Evolutionary conservation across 371 early-diverging fungal species (phyloP).

Genomic region (Amoeboaphelidium protococcarum): DNA sequence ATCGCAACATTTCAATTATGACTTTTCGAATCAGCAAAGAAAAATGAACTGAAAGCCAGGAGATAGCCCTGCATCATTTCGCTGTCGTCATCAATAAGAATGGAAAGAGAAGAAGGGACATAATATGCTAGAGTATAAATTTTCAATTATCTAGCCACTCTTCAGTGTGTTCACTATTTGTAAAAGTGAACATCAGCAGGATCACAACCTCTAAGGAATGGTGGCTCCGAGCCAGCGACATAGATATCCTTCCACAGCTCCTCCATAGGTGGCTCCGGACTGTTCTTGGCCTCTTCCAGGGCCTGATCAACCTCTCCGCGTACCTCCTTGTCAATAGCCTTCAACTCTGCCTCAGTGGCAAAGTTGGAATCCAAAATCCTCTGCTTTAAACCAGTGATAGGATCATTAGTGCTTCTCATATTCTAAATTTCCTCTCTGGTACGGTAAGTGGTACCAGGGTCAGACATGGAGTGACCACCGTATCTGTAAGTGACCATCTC

Average conservation of each 20-base stretch:
- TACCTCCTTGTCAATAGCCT: constrained; percentile 73
- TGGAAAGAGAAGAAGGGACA: too few relatives aligned
- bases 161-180: too few relatives aligned
- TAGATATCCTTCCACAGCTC: constrained; percentile 66
- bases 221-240: constrained; percentile 7
- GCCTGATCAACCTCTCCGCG: constrained; percentile 60
- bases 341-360: constrained; percentile 60
- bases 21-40: too few relatives aligned
- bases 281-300: constrained; percentile 51
- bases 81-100: too few relatives aligned
- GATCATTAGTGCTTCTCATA: constrained; percentile 77
- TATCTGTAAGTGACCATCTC: constrained; percentile 95
- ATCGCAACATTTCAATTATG: too few relatives aligned
- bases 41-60: too few relatives aligned
- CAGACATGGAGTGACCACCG: constrained; percentile 99
- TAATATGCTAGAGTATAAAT: too few relatives aligned
- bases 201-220: constrained; percentile 1
- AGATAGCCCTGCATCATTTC: too few relatives aligned
- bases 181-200: constrained; percentile 1
- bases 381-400: constrained; percentile 68
- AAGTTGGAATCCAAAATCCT: constrained; percentile 36
- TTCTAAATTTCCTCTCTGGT: constrained; percentile 91
- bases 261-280: constrained; percentile 39
- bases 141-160: too few relatives aligned
- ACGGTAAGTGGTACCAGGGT: constrained; percentile 94